Percentiles rank a stretch among this genome's conserved stretches.
Conservation (phyloP, 108 stramenopile species). For the Discostella pseudostelligera region DNA sequence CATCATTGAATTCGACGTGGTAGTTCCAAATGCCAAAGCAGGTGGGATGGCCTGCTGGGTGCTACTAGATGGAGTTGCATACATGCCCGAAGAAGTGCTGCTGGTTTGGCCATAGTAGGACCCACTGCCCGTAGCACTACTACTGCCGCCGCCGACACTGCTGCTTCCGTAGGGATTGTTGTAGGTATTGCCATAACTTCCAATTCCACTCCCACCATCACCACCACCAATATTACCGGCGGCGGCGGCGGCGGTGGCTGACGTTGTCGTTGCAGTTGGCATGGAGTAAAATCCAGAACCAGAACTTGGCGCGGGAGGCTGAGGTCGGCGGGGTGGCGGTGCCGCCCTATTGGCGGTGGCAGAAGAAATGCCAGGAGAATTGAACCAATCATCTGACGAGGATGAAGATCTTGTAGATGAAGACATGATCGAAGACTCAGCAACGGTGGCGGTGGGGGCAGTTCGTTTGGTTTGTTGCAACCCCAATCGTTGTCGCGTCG, state of each 20-base stretch:
- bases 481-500: conserved; percentile 22
- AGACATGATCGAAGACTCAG: background rate
- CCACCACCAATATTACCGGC: no score
- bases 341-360: background rate
- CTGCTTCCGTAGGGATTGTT: conserved; percentile 6
- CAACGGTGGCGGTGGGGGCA: background rate
- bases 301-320: background rate
- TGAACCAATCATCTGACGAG: conserved; percentile 29
- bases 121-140: conserved; percentile 1
- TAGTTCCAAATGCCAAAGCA: background rate
- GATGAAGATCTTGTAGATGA: background rate
- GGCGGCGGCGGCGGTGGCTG: background rate
- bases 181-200: conserved; percentile 13
- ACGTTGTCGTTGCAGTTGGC: background rate
- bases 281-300: conserved; percentile 34
- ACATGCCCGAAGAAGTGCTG: conserved; percentile 1
- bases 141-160: background rate
- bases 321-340: conserved; percentile 6
- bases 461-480: background rate
- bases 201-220: no score
- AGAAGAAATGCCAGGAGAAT: background rate
- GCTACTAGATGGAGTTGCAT: background rate
- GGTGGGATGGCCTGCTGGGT: conserved; percentile 3
- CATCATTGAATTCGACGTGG: background rate
- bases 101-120: background rate